Conservation (phyloP, 2,329 filamentous ascomycete genomes). For the Calonectria hongkongensis region DNA sequence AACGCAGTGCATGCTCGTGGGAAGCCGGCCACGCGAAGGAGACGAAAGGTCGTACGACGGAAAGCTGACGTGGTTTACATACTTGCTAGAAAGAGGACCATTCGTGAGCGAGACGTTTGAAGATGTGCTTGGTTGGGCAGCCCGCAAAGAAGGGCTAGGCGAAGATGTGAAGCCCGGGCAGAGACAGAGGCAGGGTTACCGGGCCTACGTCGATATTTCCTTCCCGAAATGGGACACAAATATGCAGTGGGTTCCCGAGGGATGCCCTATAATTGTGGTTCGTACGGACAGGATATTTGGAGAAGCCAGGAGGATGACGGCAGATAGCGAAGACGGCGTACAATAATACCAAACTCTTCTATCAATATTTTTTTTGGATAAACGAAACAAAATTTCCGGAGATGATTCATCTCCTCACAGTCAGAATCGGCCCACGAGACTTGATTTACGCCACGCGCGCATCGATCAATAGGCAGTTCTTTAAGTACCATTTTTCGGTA, state of each 20-base stretch:
- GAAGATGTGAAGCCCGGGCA: neutral
- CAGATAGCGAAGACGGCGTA: neutral
- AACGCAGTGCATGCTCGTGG: conserved; percentile 30
- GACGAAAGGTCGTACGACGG: conserved; percentile 13
- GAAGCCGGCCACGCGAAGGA: conserved; percentile 9
- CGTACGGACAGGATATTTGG: conserved; percentile 30
- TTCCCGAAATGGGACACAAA: conserved; percentile 26
- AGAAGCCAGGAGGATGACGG: neutral
- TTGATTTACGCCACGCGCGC: neutral
- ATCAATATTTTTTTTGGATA: no score
- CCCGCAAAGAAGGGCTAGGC: neutral
- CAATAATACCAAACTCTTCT: no score
- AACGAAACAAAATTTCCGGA: no score
- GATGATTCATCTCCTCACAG: no score
- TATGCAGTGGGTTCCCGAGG: conserved; percentile 35
- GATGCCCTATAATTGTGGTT: conserved; percentile 32
- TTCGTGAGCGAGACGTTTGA: conserved; percentile 24
- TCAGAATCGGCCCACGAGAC: no score
- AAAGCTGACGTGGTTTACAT: conserved; percentile 26
- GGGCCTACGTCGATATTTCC: conserved; percentile 27
- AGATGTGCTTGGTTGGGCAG: conserved; percentile 19
- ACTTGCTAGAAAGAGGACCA: conserved; percentile 20
- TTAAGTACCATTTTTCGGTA: neutral
- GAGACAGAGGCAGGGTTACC: conserved; percentile 7
- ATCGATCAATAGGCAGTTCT: no score